A percentile compares a stretch with the other conserved stretches of the same genome.
Conservation (phyloP, 1,284 basidiomycete species). For the Porodaedalea pini region DNA sequence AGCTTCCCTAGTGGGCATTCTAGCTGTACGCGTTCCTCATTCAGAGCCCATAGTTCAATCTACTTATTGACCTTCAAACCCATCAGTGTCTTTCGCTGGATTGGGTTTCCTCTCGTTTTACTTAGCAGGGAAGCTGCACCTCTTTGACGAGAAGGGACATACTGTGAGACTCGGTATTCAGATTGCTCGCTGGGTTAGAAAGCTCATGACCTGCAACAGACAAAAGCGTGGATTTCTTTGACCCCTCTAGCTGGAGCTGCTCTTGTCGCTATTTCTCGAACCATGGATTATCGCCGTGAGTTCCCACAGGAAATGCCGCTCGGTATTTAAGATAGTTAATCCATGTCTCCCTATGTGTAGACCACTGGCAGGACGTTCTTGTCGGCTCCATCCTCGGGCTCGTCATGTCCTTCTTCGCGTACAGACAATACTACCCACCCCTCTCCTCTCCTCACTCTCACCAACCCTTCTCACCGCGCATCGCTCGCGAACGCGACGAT, state of each 20-base stretch:
- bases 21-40: slow-evolving; percentile 50
- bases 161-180: slow-evolving; percentile 45
- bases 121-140: slow-evolving; percentile 86
- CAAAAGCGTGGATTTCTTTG: slow-evolving; percentile 82
- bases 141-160: slow-evolving; percentile 82
- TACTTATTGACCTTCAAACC: background rate
- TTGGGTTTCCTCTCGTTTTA: slow-evolving; percentile 89
- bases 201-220: slow-evolving; percentile 35
- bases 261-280: slow-evolving; percentile 87
- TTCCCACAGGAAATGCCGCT: slow-evolving; percentile 14
- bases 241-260: slow-evolving; percentile 76
- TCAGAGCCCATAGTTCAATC: background rate
- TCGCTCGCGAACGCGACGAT: slow-evolving; percentile 25
- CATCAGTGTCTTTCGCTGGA: slow-evolving; percentile 84
- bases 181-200: slow-evolving; percentile 4
- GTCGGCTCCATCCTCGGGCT: slow-evolving; percentile 78
- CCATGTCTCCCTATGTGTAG: slow-evolving; percentile 34
- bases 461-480: slow-evolving; percentile 72
- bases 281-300: slow-evolving; percentile 85
- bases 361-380: slow-evolving; percentile 88
- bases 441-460: slow-evolving; percentile 60
- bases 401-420: slow-evolving; percentile 71
- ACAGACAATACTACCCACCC: slow-evolving; percentile 77
- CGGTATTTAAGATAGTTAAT: slow-evolving; percentile 4
- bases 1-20: slow-evolving; percentile 95